These are phyloP conservation scores for Sonneratia alba DNA, from an alignment of 345 rosid genomes.

Conservation along the genomic window DNA sequence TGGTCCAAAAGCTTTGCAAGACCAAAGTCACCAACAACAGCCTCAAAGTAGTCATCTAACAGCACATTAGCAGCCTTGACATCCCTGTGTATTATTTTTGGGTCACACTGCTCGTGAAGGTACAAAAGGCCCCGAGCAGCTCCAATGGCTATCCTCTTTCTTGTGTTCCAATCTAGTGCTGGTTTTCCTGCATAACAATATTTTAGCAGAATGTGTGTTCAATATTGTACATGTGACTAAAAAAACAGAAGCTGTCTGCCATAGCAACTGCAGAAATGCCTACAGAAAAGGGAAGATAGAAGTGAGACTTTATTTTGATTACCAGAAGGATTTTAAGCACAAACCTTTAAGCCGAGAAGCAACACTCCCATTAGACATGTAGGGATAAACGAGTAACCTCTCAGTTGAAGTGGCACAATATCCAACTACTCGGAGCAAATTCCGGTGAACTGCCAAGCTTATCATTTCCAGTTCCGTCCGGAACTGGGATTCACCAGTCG, in stretches of 20 bases:
- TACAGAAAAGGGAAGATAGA: not conserved
- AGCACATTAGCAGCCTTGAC: conserved; percentile 92
- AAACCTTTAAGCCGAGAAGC: conserved; percentile 89
- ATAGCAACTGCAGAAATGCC: not conserved
- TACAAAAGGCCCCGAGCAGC: conserved; percentile 86
- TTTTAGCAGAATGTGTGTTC: not conserved
- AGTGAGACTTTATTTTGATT: not conserved
- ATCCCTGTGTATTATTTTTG: conserved; percentile 87
- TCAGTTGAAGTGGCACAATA: conserved; percentile 66
- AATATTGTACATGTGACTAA: not conserved
- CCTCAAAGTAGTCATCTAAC: conserved; percentile 74
- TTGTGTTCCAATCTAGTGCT: conserved; percentile 69
- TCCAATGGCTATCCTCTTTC: conserved; percentile 88
- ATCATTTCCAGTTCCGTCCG: conserved; percentile 91
- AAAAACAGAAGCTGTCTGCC: not conserved
- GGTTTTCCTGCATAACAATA: conserved; percentile 49
- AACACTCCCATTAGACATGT: conserved; percentile 93
- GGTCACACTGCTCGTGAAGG: conserved; percentile 92
- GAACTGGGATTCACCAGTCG: conserved; percentile 77
- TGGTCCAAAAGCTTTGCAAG: conserved; percentile 90
- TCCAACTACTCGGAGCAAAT: conserved; percentile 70
- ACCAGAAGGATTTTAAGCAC: conserved; percentile 14
- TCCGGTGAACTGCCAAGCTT: conserved; percentile 88
- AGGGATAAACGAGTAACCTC: conserved; percentile 86
- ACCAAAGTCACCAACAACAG: conserved; percentile 94